phyloP scores from a whole-genome alignment of 208 protist genomes.

The Lotmaria passim region DNA sequence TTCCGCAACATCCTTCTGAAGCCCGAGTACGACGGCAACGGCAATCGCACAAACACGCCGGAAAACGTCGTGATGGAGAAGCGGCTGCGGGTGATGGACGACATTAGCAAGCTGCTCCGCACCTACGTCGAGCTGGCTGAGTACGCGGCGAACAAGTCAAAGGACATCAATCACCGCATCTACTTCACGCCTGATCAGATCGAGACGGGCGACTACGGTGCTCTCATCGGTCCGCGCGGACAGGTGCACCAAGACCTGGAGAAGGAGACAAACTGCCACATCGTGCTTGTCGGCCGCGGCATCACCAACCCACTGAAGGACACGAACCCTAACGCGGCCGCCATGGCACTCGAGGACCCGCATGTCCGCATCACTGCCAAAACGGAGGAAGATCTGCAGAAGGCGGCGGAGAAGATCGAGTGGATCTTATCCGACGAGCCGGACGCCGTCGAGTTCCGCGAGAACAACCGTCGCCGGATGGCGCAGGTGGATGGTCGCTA shows the following conservation, averaged over 20 bases:
- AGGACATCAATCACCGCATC: conserved; percentile 86
- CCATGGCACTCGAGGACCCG: conserved; percentile 84
- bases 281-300: conserved; percentile 90
- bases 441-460: conserved; percentile 87
- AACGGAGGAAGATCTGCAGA: conserved; percentile 86
- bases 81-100: conserved; percentile 70
- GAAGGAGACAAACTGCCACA: conserved; percentile 86
- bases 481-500: conserved; percentile 92
- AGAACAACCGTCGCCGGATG: conserved; percentile 88
- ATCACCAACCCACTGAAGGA: conserved; percentile 92
- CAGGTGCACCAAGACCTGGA: conserved; percentile 90
- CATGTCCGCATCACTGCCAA: conserved; percentile 90
- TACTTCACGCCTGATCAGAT: conserved; percentile 91
- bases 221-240: conserved; percentile 90
- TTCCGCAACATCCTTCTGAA: conserved; percentile 76
- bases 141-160: conserved; percentile 47
- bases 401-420: conserved; percentile 88
- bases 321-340: conserved; percentile 73
- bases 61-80: conserved; percentile 76
- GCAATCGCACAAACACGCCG: conserved; percentile 84
- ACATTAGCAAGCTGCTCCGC: conserved; percentile 65
- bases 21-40: conserved; percentile 80
- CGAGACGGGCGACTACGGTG: conserved; percentile 84
- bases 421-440: conserved; percentile 93
- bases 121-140: conserved; percentile 62